These are phyloP conservation scores for Aureobasidium mangrovei DNA, from an alignment of 2,329 filamentous ascomycete species.

Conservation along the genomic window DNA sequence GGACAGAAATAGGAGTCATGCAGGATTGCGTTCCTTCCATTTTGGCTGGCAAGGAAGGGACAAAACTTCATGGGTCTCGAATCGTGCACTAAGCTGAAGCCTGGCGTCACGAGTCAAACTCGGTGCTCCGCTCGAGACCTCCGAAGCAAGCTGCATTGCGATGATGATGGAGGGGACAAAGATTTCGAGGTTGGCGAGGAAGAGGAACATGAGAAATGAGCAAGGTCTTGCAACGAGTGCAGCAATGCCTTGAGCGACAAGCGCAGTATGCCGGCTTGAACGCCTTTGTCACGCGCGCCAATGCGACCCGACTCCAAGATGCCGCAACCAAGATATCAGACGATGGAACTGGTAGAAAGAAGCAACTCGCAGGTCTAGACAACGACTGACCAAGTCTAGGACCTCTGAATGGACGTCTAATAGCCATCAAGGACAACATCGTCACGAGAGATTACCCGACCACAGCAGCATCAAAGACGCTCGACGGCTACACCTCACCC, in stretches of 20 bases:
- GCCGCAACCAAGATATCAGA: not conserved
- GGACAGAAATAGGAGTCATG: not conserved
- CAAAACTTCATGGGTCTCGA: not conserved
- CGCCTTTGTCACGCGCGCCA: conserved; percentile 13
- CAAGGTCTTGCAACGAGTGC: conserved; percentile 4
- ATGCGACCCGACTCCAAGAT: conserved; percentile 4
- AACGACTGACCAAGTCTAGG: not conserved
- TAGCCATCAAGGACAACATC: conserved; percentile 46
- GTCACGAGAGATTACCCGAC: conserved; percentile 45
- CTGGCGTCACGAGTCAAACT: not conserved
- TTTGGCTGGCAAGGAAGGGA: not conserved
- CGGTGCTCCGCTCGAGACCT: not conserved
- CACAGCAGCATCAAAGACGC: conserved; percentile 72
- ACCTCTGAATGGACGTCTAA: conserved; percentile 27
- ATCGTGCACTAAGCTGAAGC: not conserved
- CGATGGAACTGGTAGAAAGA: not conserved
- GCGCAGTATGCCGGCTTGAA: conserved; percentile 2
- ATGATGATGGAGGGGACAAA: no score
- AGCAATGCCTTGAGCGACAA: conserved; percentile 12
- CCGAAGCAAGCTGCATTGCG: not conserved
- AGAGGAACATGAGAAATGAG: conserved; percentile 12
- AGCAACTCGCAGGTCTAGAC: not conserved
- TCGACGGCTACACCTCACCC: conserved; percentile 60
- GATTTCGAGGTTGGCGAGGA: no score
- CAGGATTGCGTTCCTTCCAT: not conserved